Percentiles rank a stretch among this genome's conserved stretches.
These are phyloP conservation scores for Lasiosphaeria hispida DNA, from an alignment of 495 filamentous ascomycete genomes.

Conservation along the genomic window DNA sequence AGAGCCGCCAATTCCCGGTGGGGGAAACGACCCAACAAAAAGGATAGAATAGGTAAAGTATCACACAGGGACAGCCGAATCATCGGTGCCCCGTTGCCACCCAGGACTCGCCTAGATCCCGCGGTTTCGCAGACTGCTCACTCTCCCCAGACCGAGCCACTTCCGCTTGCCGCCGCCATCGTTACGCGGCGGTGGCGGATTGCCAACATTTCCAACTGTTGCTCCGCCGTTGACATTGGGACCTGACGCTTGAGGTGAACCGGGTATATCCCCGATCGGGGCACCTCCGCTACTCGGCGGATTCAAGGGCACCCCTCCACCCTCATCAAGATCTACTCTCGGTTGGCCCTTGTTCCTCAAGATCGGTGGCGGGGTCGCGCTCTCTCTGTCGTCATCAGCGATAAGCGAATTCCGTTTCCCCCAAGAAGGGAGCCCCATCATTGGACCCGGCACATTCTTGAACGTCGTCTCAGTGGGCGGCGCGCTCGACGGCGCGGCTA, in stretches of 20 bases:
- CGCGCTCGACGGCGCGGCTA: slow-evolving; percentile 27
- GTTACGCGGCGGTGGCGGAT: neutral
- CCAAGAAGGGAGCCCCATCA: slow-evolving; percentile 33
- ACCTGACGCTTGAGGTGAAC: slow-evolving; percentile 2
- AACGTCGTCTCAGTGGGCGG: slow-evolving; percentile 36
- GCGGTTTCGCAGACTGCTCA: slow-evolving; percentile 34
- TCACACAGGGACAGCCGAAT: too few relatives aligned
- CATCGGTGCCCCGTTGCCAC: too few relatives aligned
- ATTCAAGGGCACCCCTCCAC: slow-evolving; percentile 21
- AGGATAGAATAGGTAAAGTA: too few relatives aligned
- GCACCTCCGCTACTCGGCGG: slow-evolving; percentile 4
- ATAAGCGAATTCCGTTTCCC: slow-evolving; percentile 21
- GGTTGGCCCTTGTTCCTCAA: slow-evolving; percentile 33
- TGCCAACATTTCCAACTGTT: slow-evolving; percentile 23
- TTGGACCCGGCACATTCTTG: slow-evolving; percentile 19
- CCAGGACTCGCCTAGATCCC: slow-evolving; percentile 20
- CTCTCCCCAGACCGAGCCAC: slow-evolving; percentile 39
- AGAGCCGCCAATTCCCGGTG: too few relatives aligned
- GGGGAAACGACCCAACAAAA: too few relatives aligned
- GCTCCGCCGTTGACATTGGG: slow-evolving; percentile 16
- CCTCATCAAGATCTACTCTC: slow-evolving; percentile 22
- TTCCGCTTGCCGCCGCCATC: slow-evolving; percentile 34
- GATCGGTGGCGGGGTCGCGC: slow-evolving; percentile 49
- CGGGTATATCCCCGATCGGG: neutral
- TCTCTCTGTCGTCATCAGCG: slow-evolving; percentile 30